phyloP scores from a whole-genome alignment of 176 grass and related monocot genomes.

The Cenchrus fungigraminus region DNA sequence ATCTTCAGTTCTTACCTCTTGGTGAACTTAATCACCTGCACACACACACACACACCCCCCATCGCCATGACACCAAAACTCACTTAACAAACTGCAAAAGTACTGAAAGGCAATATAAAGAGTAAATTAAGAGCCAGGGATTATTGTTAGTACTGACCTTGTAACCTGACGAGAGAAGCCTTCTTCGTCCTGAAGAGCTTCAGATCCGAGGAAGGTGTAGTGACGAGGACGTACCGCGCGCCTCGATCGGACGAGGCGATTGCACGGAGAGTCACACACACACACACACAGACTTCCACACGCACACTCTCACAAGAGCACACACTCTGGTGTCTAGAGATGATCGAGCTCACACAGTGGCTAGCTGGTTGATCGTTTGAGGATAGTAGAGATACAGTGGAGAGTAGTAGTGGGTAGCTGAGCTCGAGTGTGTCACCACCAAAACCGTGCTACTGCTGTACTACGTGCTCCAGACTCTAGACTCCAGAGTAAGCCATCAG shows the following conservation, averaged over 20 bases:
- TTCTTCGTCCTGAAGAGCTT: slow-evolving; percentile 21
- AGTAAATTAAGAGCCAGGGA: not conserved
- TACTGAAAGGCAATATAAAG: no score
- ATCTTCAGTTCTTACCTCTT: slow-evolving; percentile 40
- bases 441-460: slow-evolving; percentile 34
- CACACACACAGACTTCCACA: slow-evolving; percentile 24
- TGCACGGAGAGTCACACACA: slow-evolving; percentile 21
- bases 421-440: slow-evolving; percentile 21
- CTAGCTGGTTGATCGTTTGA: slow-evolving; percentile 30
- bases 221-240: not conserved
- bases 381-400: slow-evolving; percentile 66
- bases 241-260: slow-evolving; percentile 28
- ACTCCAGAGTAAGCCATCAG: slow-evolving; percentile 52
- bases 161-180: slow-evolving; percentile 29
- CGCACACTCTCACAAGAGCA: slow-evolving; percentile 41
- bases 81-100: not conserved
- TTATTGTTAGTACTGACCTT: not conserved
- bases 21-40: slow-evolving; percentile 41
- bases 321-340: slow-evolving; percentile 64
- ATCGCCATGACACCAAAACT: not conserved
- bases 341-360: slow-evolving; percentile 18
- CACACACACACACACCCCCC: not conserved
- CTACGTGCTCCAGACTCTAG: slow-evolving; percentile 68
- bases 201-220: slow-evolving; percentile 54
- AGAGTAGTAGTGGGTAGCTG: slow-evolving; percentile 48